phyloP scores from a whole-genome alignment of 75 land plant species.

The Pinus taeda region DNA sequence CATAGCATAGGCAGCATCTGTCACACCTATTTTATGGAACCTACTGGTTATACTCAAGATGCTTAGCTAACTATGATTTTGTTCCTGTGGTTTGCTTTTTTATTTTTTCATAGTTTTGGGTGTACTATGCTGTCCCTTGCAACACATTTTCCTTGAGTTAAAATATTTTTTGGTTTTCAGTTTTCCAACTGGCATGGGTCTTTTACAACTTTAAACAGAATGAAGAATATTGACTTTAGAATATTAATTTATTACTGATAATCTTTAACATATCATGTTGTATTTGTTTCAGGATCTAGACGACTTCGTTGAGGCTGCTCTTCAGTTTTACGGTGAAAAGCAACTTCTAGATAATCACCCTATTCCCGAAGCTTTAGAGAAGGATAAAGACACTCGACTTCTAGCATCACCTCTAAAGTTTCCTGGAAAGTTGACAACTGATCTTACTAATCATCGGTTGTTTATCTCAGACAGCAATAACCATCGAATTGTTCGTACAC shows the following conservation, averaged over 20 bases:
- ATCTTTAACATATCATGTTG: background rate
- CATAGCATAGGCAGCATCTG: too few relatives aligned
- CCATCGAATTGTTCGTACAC: conserved; percentile 77
- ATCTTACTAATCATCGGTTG: conserved; percentile 70
- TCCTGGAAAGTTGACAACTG: conserved; percentile 92
- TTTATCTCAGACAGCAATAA: conserved; percentile 99
- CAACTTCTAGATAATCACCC: conserved; percentile 56
- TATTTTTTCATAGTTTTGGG: background rate
- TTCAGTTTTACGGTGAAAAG: conserved; percentile 78
- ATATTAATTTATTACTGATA: background rate
- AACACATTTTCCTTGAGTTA: background rate
- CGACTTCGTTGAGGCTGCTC: conserved; percentile 85
- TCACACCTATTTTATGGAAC: too few relatives aligned
- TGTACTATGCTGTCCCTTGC: background rate
- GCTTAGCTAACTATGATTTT: too few relatives aligned
- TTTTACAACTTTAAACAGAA: background rate
- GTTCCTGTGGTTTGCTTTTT: too few relatives aligned
- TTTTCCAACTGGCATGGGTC: too few relatives aligned
- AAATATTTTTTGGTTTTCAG: background rate
- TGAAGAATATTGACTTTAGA: background rate
- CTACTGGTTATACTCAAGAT: too few relatives aligned
- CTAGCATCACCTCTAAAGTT: conserved; percentile 83
- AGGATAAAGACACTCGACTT: conserved; percentile 71
- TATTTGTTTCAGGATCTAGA: conserved; percentile 74
- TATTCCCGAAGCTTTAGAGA: conserved; percentile 71